These are phyloP conservation scores for Scutellaria baicalensis DNA, from an alignment of 257 asterid species.

Conservation along the genomic window DNA sequence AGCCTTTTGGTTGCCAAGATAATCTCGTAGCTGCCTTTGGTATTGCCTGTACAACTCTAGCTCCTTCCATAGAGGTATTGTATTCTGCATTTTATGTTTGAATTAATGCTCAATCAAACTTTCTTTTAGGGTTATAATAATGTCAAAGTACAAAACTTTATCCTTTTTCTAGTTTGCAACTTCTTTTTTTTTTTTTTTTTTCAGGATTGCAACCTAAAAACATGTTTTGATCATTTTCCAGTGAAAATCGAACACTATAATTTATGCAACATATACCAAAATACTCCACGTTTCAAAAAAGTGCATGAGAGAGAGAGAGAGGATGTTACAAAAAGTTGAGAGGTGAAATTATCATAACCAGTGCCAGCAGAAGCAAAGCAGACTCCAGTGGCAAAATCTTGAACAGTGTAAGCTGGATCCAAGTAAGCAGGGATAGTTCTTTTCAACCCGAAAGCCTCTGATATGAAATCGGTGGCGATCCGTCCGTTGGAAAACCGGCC, in stretches of 20 bases:
- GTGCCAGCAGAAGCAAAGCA: constrained; percentile 91
- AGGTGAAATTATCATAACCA: constrained; percentile 59
- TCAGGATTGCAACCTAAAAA: too few relatives aligned
- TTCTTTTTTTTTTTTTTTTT: too few relatives aligned
- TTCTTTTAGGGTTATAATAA: too few relatives aligned
- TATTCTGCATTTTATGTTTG: constrained; percentile 31
- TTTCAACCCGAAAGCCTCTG: constrained; percentile 60
- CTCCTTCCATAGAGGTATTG: constrained; percentile 61
- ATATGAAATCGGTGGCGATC: constrained; percentile 51
- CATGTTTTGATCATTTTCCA: too few relatives aligned
- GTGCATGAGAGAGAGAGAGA: neutral
- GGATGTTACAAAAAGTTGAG: constrained; percentile 48
- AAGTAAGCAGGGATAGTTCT: constrained; percentile 55
- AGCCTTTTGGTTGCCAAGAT: constrained; percentile 45
- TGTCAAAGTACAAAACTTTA: too few relatives aligned
- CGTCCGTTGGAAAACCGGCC: constrained; percentile 73
- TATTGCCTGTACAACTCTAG: constrained; percentile 55
- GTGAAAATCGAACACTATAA: too few relatives aligned
- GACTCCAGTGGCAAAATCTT: constrained; percentile 69
- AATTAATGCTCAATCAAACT: too few relatives aligned
- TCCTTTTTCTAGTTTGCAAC: too few relatives aligned
- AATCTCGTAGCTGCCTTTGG: constrained; percentile 30
- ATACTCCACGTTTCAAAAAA: too few relatives aligned
- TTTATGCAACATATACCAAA: too few relatives aligned
- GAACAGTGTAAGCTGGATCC: constrained; percentile 50